A percentile compares a stretch with the other conserved stretches of the same genome.
Conservation (phyloP, 78 protist genomes). For the Dictyostelium purpureum region DNA sequence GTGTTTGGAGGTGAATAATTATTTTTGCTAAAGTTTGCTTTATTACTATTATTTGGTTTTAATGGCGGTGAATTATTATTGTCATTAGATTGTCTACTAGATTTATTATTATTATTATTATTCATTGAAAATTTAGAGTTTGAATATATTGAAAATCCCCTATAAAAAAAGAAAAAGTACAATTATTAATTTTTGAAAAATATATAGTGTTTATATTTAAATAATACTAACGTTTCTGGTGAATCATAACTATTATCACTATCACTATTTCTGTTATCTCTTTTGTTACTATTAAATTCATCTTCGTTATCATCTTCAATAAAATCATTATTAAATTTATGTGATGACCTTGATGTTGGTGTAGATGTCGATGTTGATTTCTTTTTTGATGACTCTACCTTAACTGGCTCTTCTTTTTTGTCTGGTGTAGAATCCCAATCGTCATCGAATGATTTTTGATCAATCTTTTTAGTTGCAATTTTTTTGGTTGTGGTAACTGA, state of each 20-base stretch:
- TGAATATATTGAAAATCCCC: not conserved
- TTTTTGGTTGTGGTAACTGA: not conserved
- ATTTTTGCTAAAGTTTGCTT: not conserved
- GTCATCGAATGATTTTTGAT: conserved; percentile 49
- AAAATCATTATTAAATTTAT: conserved; percentile 2
- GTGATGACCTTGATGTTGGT: not conserved
- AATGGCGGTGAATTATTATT: not conserved
- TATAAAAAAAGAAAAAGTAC: not conserved
- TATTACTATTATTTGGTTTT: not conserved
- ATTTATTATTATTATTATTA: not conserved
- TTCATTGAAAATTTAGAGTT: conserved; percentile 20
- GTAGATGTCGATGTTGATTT: not conserved
- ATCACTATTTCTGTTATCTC: too few species aligned
- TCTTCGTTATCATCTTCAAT: not conserved
- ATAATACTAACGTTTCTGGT: not conserved
- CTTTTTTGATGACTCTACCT: not conserved
- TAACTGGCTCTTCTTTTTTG: not conserved
- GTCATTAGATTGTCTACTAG: not conserved
- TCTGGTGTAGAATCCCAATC: conserved; percentile 74
- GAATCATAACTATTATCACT: not conserved
- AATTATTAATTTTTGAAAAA: not conserved
- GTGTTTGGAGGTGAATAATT: conserved; percentile 9
- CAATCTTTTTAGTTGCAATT: conserved; percentile 16
- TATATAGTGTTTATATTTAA: not conserved
- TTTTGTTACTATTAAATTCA: too few species aligned